A percentile compares a stretch with the other conserved stretches of the same genome.
Evolutionary conservation across 2,329 filamentous ascomycete genomes (phyloP).

Genomic region (Cladophialophora exuberans): DNA sequence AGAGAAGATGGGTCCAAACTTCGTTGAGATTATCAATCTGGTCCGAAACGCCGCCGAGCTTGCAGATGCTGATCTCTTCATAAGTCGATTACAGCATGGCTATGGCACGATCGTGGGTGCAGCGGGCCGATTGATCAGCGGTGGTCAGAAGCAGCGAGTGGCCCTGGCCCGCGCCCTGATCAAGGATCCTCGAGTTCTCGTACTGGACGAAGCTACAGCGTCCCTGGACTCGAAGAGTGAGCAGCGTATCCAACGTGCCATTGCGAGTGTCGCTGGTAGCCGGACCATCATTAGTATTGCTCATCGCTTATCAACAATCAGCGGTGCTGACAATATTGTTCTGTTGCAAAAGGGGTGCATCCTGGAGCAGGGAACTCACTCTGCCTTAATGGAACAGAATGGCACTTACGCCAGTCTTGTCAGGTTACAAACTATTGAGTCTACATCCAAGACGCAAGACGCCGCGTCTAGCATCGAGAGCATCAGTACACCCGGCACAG

Average conservation of each 20-base stretch:
- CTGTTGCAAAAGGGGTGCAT: constrained; percentile 40
- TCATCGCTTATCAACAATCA: constrained; percentile 38
- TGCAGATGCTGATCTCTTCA: constrained; percentile 63
- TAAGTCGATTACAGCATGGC: constrained; percentile 55
- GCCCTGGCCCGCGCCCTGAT: constrained; percentile 85
- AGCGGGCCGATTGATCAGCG: constrained; percentile 78
- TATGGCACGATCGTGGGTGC: constrained; percentile 61
- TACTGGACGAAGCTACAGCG: constrained; percentile 43
- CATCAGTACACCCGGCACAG: constrained; percentile 17
- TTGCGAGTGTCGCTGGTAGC: constrained; percentile 36
- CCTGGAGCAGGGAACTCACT: constrained; percentile 40
- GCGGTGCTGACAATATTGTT: constrained; percentile 43
- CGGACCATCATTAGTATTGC: constrained; percentile 34
- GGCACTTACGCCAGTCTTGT: constrained; percentile 56
- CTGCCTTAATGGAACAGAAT: constrained; percentile 38
- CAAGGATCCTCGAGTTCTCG: constrained; percentile 77
- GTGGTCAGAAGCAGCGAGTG: constrained; percentile 89
- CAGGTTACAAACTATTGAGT: constrained; percentile 44
- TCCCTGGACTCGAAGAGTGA: constrained; percentile 43
- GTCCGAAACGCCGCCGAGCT: constrained; percentile 49
- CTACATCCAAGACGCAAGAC: background rate
- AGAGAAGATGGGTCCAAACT: constrained; percentile 35
- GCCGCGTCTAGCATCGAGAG: constrained; percentile 10
- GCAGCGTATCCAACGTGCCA: constrained; percentile 39
- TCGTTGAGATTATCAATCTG: constrained; percentile 57